phyloP scores from a whole-genome alignment of 1,284 basidiomycete species.

The Vanrija pseudolonga region DNA sequence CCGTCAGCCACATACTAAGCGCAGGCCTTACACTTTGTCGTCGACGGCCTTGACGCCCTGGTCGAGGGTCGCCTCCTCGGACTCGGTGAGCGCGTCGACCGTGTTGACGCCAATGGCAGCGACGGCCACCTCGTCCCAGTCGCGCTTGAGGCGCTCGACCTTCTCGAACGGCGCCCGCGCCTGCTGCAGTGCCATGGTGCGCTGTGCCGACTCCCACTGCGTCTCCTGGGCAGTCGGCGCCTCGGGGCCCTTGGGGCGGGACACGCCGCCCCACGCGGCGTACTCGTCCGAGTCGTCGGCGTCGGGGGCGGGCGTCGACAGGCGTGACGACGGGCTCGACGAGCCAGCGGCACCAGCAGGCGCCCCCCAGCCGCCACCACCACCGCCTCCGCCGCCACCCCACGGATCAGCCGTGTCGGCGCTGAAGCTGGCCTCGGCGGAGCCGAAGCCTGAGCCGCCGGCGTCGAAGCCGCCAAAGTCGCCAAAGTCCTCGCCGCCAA shows the following conservation, averaged over 20 bases:
- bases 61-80: conserved; percentile 26
- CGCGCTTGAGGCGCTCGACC: conserved; percentile 29
- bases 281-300: conserved; percentile 10
- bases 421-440: conserved; percentile 11
- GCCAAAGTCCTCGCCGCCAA: neutral
- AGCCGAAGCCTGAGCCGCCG: neutral
- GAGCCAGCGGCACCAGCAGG: no score
- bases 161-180: conserved; percentile 39
- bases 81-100: conserved; percentile 24
- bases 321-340: neutral
- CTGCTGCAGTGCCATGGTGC: conserved; percentile 28
- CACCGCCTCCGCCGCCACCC: conserved; percentile 15
- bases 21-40: conserved; percentile 27
- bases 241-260: neutral
- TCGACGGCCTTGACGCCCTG: conserved; percentile 20
- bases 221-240: conserved; percentile 16
- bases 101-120: conserved; percentile 23
- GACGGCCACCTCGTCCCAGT: conserved; percentile 38
- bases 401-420: conserved; percentile 21
- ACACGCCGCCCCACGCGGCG: conserved; percentile 23
- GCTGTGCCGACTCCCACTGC: conserved; percentile 43
- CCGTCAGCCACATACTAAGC: conserved; percentile 2
- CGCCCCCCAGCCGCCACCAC: conserved; percentile 1
- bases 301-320: neutral
- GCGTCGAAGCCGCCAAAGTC: conserved; percentile 3